Percentiles rank a stretch among this genome's conserved stretches.
Conservation (phyloP, 345 rosid species). For the Sonneratia alba region DNA sequence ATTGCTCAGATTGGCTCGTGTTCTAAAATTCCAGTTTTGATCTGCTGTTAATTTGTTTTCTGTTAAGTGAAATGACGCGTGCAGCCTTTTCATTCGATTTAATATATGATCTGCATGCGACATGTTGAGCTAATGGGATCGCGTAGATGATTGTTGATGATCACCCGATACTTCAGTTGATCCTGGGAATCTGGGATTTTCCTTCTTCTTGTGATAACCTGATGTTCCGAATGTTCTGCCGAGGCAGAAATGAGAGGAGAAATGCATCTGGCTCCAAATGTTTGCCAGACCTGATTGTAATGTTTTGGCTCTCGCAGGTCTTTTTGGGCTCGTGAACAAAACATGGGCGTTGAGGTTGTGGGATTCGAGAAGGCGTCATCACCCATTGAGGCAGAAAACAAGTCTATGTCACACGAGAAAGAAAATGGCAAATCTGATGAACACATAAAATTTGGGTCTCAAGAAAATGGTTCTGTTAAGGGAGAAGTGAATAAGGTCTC, state of each 20-base stretch:
- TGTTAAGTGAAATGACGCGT: neutral
- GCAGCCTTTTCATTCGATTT: neutral
- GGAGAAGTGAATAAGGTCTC: slow-evolving; percentile 34
- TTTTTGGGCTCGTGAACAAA: slow-evolving; percentile 7
- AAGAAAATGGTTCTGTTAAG: slow-evolving; percentile 34
- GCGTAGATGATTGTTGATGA: neutral
- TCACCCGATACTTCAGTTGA: too few relatives aligned
- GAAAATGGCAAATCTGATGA: slow-evolving; percentile 47
- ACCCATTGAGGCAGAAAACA: slow-evolving; percentile 36
- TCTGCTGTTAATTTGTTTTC: neutral
- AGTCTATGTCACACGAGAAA: slow-evolving; percentile 11
- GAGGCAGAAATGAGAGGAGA: neutral
- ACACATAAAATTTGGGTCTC: slow-evolving; percentile 50
- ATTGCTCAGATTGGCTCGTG: neutral
- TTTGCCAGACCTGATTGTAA: neutral
- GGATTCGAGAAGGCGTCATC: slow-evolving; percentile 60
- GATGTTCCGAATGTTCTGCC: neutral
- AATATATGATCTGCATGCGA: neutral
- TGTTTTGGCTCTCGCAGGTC: neutral
- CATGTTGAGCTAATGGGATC: neutral
- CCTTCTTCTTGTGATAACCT: too few relatives aligned
- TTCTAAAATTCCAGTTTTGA: neutral
- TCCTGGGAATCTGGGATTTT: too few relatives aligned
- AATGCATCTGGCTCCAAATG: neutral
- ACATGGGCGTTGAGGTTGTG: slow-evolving; percentile 77